Base-by-base conservation (phyloP, 2,329 filamentous ascomycete genomes). In the Davidsoniella eucalypti region DNA sequence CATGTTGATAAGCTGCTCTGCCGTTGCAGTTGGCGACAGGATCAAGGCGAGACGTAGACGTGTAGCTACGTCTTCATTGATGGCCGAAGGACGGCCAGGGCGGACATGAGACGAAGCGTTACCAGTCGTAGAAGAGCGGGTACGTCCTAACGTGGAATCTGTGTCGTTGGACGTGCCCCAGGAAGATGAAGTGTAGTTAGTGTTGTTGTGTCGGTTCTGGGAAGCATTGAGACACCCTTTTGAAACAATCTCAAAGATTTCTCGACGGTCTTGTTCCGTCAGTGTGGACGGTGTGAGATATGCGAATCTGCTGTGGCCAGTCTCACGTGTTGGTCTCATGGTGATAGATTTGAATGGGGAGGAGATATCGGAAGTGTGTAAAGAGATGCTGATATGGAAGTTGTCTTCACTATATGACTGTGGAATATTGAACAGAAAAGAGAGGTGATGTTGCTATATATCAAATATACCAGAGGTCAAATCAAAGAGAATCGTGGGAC, bases 1-100 rank as follows among this genome's bases (percentile, higher is more conserved):
- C 26, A 46, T 42, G n/a, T 38, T 44, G 26, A 53, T 53, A n/a
- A 53, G 16, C 21, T 53, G 51, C 29, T 53, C 51, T 16, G 51
- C 51, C 14, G 51, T 53, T 12, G 51, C 51, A 9, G 51, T 53
- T 17, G 51, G 51, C 9, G 48, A 44, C 17, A 53, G 36, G 25
- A 53, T 50, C 25, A 53, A 44, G 14, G 51, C 51, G 7, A 53
- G 44, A 3, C 51, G 47, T 16, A 53, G 41, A 5, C 47, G 42
- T 3, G 51, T 50, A 21, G 42, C 51, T n/a, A 44, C 29, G 16
- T 53, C 51, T 25, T 53, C 51, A 16, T 45, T 53, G 42, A 53
- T 53, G 16, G 51, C 51, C 9, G 38, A 25, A 3, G 51, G 51
- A 2, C 51, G 51, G 5, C 51, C 51, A n/a, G 51, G 51, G 12